A percentile compares a stretch with the other conserved stretches of the same genome.
phyloP scores from a whole-genome alignment of 1,139 yeast species.

The Magnusiomyces tetraspermus region DNA sequence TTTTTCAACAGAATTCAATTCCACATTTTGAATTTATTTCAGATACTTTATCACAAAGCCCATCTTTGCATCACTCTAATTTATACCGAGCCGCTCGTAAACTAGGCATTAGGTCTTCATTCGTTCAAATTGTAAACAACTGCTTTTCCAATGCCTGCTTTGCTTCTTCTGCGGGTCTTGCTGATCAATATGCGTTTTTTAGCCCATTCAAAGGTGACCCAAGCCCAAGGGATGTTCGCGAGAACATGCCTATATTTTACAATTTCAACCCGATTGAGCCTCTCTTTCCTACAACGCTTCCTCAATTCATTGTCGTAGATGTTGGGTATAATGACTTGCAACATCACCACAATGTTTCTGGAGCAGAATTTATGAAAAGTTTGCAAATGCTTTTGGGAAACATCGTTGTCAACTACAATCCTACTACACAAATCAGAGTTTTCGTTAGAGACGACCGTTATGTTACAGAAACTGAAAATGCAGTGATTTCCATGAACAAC shows the following conservation, averaged over 20 bases:
- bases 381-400: constrained; percentile 13
- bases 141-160: constrained; percentile 13
- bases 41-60: constrained; percentile 5
- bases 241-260: constrained; percentile 12
- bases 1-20: constrained; percentile 9
- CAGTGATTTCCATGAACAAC: constrained; percentile 12
- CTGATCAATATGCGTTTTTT: constrained; percentile 12
- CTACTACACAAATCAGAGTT: constrained; percentile 12
- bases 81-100: constrained; percentile 10
- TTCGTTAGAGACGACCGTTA: constrained; percentile 12
- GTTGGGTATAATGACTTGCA: constrained; percentile 14
- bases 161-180: constrained; percentile 9
- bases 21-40: constrained; percentile 14
- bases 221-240: constrained; percentile 11
- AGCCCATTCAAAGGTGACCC: constrained; percentile 14
- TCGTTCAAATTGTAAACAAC: constrained; percentile 8
- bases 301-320: constrained; percentile 14
- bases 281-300: constrained; percentile 9
- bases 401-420: constrained; percentile 10
- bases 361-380: constrained; percentile 10
- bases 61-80: constrained; percentile 7
- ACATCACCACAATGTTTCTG: constrained; percentile 7
- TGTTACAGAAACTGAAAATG: constrained; percentile 15
- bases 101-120: constrained; percentile 10
- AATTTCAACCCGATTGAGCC: constrained; percentile 15